Evolutionary conservation across 208 protist genomes (phyloP).

Genomic region (Trypanosoma brucei): DNA sequence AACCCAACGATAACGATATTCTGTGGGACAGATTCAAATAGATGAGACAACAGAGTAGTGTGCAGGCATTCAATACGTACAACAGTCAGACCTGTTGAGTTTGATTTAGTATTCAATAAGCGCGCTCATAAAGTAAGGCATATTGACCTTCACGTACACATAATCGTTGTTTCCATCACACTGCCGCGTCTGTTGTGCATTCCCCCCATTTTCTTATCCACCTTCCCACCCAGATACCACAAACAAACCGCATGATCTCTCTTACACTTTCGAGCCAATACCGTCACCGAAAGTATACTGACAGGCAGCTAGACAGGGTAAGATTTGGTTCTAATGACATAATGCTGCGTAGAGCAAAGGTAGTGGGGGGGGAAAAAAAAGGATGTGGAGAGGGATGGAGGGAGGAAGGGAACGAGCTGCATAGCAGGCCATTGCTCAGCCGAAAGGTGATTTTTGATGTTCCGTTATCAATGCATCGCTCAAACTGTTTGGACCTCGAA

Average conservation of each 20-base stretch:
- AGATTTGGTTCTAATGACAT: background rate
- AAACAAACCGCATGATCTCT: background rate
- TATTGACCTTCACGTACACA: conserved; percentile 7
- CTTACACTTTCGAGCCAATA: conserved; percentile 1
- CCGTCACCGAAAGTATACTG: conserved; percentile 1
- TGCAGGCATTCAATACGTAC: background rate
- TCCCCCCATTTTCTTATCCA: no score
- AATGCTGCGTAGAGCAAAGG: background rate
- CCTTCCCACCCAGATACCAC: no score
- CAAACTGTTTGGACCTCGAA: conserved; percentile 8
- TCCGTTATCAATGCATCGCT: conserved; percentile 2
- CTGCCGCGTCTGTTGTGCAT: background rate
- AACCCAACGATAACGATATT: background rate
- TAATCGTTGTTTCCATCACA: conserved; percentile 13
- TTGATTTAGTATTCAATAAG: conserved; percentile 21
- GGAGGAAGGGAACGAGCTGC: background rate
- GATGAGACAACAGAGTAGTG: background rate
- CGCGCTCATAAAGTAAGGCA: conserved; percentile 6
- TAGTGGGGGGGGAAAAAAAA: background rate
- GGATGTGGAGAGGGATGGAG: background rate
- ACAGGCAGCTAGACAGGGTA: conserved; percentile 1
- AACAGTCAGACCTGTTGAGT: conserved; percentile 24
- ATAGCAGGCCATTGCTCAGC: background rate
- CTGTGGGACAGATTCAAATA: no score
- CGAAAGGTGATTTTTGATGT: conserved; percentile 9